These are phyloP conservation scores for Neurospora sp. DNA, from an alignment of 495 filamentous ascomycete genomes.

Conservation along the genomic window DNA sequence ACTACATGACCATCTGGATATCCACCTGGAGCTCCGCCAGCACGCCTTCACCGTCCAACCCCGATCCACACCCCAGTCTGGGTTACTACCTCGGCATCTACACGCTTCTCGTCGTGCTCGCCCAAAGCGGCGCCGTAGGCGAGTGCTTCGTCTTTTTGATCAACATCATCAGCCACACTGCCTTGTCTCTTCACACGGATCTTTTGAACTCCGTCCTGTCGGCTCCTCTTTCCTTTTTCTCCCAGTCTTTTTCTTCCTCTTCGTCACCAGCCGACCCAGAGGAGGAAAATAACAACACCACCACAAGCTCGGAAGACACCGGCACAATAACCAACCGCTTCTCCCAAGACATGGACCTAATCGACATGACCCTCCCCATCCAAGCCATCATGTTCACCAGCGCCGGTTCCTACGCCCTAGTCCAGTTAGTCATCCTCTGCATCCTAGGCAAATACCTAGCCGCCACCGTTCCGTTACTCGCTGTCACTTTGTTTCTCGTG, in stretches of 20 bases:
- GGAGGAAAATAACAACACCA: neutral
- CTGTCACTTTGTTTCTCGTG: conserved; percentile 31
- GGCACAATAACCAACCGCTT: conserved; percentile 25
- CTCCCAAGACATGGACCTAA: conserved; percentile 27
- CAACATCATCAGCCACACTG: conserved; percentile 5
- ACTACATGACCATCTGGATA: neutral
- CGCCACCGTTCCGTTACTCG: conserved; percentile 17
- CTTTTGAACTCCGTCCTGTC: neutral
- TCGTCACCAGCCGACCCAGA: no score
- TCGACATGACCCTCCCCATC: conserved; percentile 17
- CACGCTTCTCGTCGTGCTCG: conserved; percentile 34
- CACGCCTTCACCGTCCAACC: neutral
- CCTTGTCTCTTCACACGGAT: conserved; percentile 3
- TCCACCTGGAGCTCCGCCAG: neutral
- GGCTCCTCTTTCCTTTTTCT: neutral
- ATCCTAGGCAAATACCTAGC: conserved; percentile 17
- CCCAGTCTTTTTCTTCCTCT: neutral
- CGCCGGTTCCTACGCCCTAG: conserved; percentile 2
- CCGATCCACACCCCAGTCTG: conserved; percentile 32
- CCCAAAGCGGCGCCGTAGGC: neutral
- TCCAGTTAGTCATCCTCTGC: conserved; percentile 23
- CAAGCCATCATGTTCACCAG: conserved; percentile 9
- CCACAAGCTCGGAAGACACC: conserved; percentile 7
- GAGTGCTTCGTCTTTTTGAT: conserved; percentile 3
- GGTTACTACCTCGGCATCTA: conserved; percentile 49